A percentile compares a stretch with the other conserved stretches of the same genome.
Conservation (phyloP, 345 rosid genomes). For the Moricandia arvensis region DNA sequence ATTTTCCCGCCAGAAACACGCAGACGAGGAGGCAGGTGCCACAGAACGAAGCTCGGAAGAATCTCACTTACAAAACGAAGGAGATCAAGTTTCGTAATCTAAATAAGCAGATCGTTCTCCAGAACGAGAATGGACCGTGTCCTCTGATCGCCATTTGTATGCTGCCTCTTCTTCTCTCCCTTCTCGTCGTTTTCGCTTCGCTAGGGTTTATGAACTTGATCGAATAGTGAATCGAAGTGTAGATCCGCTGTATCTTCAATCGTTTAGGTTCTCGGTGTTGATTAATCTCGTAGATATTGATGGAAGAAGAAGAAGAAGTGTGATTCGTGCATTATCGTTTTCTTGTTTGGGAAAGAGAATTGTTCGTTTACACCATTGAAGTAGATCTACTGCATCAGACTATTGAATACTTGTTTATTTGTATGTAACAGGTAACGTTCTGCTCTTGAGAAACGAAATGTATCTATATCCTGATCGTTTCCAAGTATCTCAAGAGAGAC, state of each 20-base stretch:
- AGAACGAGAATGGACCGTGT: constrained; percentile 92
- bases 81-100: constrained; percentile 58
- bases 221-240: neutral
- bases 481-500: constrained; percentile 72
- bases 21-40: constrained; percentile 17
- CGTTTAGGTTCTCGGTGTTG: neutral
- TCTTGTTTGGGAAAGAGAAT: neutral
- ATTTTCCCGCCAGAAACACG: constrained; percentile 31
- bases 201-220: constrained; percentile 40
- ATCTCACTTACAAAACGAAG: constrained; percentile 66
- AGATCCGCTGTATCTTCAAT: neutral
- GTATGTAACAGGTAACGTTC: constrained; percentile 67
- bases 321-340: neutral
- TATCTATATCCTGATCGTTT: constrained; percentile 45
- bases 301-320: neutral
- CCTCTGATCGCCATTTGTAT: constrained; percentile 94
- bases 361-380: too few relatives aligned
- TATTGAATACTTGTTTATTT: neutral
- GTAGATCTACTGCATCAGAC: too few relatives aligned
- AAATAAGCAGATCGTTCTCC: constrained; percentile 67
- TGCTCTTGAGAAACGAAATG: constrained; percentile 60
- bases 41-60: constrained; percentile 32
- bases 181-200: neutral
- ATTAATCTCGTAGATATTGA: neutral
- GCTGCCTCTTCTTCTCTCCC: neutral